Base-by-base conservation (phyloP, 106 monocot genomes). In the Vanilla planifolia region DNA sequence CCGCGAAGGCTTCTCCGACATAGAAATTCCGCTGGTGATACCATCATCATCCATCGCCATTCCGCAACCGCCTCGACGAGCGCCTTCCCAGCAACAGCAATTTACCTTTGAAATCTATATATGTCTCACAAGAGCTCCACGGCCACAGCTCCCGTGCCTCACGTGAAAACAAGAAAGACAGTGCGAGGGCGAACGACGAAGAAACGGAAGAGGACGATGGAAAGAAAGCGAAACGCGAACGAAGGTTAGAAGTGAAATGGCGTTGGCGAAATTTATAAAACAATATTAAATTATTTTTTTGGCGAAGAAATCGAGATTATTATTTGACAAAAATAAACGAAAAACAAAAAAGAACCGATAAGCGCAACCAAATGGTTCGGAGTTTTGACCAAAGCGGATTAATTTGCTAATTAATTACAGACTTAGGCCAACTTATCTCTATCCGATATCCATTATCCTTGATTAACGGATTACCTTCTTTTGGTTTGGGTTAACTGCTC, bases 11-110 rank as follows among this genome's bases (percentile, higher is more conserved):
- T 59, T 35, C 35, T 33, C 57, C 57, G 21, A 8, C 35, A 35
- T 19, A 57, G 33, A 17, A 17, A 33, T 33, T 17, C 35, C 35
- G n/a, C 33, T 35, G 14, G 34, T 34, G 34, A 33, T 57, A 33
- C 35, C 57, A 20, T 8, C 35, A 21, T 57, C 57, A 10, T 36
- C 33, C 13, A 57, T 57, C 35, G 57, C 57, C 57, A 57, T 33
- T 57, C 17, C 28, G 20, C 33, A 35, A 57, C 17, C 28, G 16
- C 33, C 32, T 17, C 53, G 32, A 32, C 30, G 29, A 35, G 16
- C 35, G 57, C n/a, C n/a, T n/a, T n/a, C n/a, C n/a, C n/a, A n/a
- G n/a, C n/a, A n/a, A n/a, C n/a, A n/a, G n/a, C n/a, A n/a, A n/a
- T n/a, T n/a, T n/a, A n/a, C n/a, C n/a, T n/a, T n/a, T n/a, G n/a